A percentile compares a stretch with the other conserved stretches of the same genome.
Evolutionary conservation across 1,284 basidiomycete genomes (phyloP).

Genomic region (Irpex sp.): DNA sequence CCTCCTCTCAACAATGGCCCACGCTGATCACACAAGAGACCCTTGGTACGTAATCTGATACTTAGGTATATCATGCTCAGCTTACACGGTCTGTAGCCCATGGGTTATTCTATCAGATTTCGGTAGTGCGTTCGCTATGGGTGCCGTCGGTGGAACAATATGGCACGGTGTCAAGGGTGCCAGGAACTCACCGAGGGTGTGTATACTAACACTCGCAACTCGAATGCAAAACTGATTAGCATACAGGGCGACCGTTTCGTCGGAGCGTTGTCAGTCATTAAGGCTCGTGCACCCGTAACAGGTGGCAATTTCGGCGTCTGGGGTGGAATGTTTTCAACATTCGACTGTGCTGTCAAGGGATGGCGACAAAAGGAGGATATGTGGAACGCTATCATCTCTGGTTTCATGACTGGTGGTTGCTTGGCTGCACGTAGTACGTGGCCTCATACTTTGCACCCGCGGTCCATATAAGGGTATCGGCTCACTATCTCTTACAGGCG

Average conservation of each 20-base stretch:
- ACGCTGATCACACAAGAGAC: conserved; percentile 91
- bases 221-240: conserved; percentile 1
- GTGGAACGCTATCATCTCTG: conserved; percentile 98
- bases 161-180: conserved; percentile 99
- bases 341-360: conserved; percentile 97
- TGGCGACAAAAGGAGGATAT: conserved; percentile 98
- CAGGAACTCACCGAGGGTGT: conserved; percentile 89
- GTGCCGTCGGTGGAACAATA: conserved; percentile 92
- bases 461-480: neutral
- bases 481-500: conserved; percentile 51
- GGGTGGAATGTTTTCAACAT: conserved; percentile 97
- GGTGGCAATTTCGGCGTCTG: conserved; percentile 98
- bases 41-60: conserved; percentile 61
- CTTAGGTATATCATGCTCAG: neutral
- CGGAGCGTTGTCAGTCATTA: conserved; percentile 94
- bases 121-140: conserved; percentile 96
- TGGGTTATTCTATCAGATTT: conserved; percentile 99
- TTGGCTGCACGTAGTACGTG: conserved; percentile 89
- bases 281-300: conserved; percentile 96
- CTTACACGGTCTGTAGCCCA: conserved; percentile 55
- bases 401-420: conserved; percentile 97
- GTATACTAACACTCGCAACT: conserved; percentile 27
- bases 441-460: conserved; percentile 1
- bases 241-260: conserved; percentile 87
- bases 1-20: conserved; percentile 50